These are phyloP conservation scores for Suillus spraguei DNA, from an alignment of 768 basidiomycete genomes.

Conservation along the genomic window DNA sequence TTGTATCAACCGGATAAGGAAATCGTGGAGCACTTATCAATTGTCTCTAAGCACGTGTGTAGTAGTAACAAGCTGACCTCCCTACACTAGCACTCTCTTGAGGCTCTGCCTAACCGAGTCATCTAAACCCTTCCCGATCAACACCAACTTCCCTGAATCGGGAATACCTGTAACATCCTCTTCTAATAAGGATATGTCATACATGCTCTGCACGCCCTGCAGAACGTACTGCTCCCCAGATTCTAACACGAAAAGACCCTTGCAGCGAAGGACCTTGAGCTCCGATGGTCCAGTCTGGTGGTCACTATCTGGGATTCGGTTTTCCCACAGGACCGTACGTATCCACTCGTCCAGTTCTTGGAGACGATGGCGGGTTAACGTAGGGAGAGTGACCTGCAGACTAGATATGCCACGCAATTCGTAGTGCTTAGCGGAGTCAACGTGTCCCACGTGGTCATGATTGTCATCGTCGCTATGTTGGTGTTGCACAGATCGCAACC, in stretches of 20 bases:
- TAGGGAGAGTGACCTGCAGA: constrained; percentile 69
- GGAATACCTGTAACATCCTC: constrained; percentile 49
- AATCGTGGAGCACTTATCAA: neutral
- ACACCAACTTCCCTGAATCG: constrained; percentile 76
- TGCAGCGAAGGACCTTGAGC: constrained; percentile 80
- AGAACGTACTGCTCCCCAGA: constrained; percentile 69
- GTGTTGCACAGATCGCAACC: constrained; percentile 24
- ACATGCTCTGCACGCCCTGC: constrained; percentile 91
- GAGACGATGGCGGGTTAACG: constrained; percentile 50
- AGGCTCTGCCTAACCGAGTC: constrained; percentile 58
- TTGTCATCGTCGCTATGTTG: constrained; percentile 37
- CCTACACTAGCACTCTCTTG: constrained; percentile 25
- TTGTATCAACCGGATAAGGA: neutral
- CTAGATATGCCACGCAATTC: constrained; percentile 83
- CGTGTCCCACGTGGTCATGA: constrained; percentile 30
- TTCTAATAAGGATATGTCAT: constrained; percentile 67
- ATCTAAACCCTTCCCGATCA: constrained; percentile 83
- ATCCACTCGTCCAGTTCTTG: constrained; percentile 78
- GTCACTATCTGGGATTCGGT: constrained; percentile 42
- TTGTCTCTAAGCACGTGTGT: neutral
- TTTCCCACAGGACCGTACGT: constrained; percentile 82
- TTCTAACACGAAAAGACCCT: constrained; percentile 70
- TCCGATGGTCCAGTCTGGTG: constrained; percentile 14
- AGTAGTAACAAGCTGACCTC: neutral
- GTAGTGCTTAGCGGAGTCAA: constrained; percentile 52